Evolutionary conservation across 352 stramenopile species (phyloP).

Genomic region (Phytopythium cucurbitacearum): DNA sequence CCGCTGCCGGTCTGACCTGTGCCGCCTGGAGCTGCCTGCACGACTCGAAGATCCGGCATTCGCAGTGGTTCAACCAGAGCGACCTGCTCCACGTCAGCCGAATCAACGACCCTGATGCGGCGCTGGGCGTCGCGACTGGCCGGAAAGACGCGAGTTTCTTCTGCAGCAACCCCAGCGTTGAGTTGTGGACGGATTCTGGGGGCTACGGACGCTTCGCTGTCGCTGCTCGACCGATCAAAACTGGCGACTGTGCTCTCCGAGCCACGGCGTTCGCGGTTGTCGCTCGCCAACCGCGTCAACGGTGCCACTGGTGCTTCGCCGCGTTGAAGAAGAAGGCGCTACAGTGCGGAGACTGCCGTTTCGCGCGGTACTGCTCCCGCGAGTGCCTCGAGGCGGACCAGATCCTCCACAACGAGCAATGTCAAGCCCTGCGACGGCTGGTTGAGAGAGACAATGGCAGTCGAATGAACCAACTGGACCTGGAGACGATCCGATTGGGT

Average conservation of each 20-base stretch:
- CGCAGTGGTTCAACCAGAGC: not conserved
- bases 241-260: constrained; percentile 26
- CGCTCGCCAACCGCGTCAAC: constrained; percentile 21
- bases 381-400: constrained; percentile 39
- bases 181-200: constrained; percentile 15
- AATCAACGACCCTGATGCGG: constrained; percentile 2
- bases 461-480: constrained; percentile 9
- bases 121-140: constrained; percentile 6
- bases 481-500: constrained; percentile 40
- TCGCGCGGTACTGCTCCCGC: constrained; percentile 48
- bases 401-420: constrained; percentile 49
- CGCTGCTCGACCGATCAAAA: constrained; percentile 23
- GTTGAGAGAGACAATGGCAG: not conserved
- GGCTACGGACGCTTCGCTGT: not conserved
- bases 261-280: constrained; percentile 52
- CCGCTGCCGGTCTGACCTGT: not conserved
- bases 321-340: constrained; percentile 37
- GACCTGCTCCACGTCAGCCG: not conserved
- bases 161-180: constrained; percentile 15
- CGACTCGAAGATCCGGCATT: not conserved
- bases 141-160: constrained; percentile 12
- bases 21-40: not conserved
- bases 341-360: constrained; percentile 45
- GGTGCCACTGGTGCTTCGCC: constrained; percentile 65
- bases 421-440: constrained; percentile 21